Conservation (phyloP, 2,329 filamentous ascomycete genomes). For the Fusarium dlaminii region DNA sequence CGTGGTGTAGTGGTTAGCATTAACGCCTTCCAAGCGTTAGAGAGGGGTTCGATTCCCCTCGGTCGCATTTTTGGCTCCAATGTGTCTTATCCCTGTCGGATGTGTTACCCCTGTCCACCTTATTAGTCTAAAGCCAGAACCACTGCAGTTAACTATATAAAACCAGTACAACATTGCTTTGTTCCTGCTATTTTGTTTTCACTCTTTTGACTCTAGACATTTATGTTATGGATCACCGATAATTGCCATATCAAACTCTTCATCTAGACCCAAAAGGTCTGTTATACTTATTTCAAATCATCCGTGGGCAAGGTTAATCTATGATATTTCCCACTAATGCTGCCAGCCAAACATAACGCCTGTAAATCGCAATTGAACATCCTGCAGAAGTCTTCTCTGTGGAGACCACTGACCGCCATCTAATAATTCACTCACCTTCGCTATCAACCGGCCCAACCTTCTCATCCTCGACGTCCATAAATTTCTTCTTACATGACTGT, state of each 20-base stretch:
- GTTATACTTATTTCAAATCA: neutral
- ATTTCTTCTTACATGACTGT: neutral
- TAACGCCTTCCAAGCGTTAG: slow-evolving; percentile 33
- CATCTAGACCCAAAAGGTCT: neutral
- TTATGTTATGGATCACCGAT: rapidly evolving
- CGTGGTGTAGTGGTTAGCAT: slow-evolving; percentile 33
- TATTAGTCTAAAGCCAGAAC: neutral
- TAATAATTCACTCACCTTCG: neutral
- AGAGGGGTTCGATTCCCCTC: slow-evolving; percentile 32
- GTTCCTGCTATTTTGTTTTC: neutral
- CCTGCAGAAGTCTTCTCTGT: neutral
- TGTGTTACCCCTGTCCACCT: neutral
- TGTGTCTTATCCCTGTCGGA: neutral
- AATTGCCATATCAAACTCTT: neutral
- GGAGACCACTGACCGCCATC: neutral
- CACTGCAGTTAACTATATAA: too few relatives aligned
- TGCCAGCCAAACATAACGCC: neutral
- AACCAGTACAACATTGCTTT: too few relatives aligned
- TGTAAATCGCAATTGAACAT: neutral
- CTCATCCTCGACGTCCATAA: neutral
- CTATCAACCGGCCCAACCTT: neutral
- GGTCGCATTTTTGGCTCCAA: slow-evolving; percentile 9
- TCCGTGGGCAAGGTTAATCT: neutral
- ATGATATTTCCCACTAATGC: neutral
- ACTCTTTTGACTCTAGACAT: neutral